Evolutionary conservation across 1,284 basidiomycete genomes (phyloP), one percentile per base, ranked within the genome.

Genomic region (Trametes hirsuta): DNA sequence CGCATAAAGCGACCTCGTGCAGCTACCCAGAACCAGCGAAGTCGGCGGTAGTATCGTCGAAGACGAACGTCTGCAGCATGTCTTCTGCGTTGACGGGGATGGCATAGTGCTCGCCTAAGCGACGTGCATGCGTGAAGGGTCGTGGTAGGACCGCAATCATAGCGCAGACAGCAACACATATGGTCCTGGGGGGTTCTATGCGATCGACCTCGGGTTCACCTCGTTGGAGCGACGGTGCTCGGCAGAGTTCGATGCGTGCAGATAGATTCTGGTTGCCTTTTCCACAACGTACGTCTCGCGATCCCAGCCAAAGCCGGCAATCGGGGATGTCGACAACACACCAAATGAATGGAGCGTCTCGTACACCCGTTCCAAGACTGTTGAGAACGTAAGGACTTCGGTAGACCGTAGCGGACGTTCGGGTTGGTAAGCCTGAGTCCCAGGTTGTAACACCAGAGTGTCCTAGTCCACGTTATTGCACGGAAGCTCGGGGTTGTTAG

Each of bases 231-330:
- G 45, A 41, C 30, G 10, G 8, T 35, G 35, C 45, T 40, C 21
- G 41, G 49, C 48, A 18, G 24, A 24, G 30, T 41, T 53, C 52
- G 45, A 52, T 34, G 49, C 49, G 37, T 49, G 49, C 49, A 35
- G 45, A 58, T 51, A 42, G 56, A 55, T 55, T 65, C 53, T 55
- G 57, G 48, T 65, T 70, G 68, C 68, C 68, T 71, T 65, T 68
- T 62, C 30, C 65, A 47, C 63, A 62, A 65, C 63, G 65, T 66
- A 66, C 44, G 63, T 58, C 65, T 65, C 69, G 72, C 65, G 40
- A 44, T 50, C 59, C 62, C 68, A 48, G 64, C 49, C 10, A 9
- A 24, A 14, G 37, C 55, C 63, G 61, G 61, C 55, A 45, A 21
- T 51, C 55, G 62, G 53, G 60, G 64, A 50, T 42, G 61, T 48